Conservation (phyloP, 108 stramenopile species). For the Schizochytrium sp. region DNA sequence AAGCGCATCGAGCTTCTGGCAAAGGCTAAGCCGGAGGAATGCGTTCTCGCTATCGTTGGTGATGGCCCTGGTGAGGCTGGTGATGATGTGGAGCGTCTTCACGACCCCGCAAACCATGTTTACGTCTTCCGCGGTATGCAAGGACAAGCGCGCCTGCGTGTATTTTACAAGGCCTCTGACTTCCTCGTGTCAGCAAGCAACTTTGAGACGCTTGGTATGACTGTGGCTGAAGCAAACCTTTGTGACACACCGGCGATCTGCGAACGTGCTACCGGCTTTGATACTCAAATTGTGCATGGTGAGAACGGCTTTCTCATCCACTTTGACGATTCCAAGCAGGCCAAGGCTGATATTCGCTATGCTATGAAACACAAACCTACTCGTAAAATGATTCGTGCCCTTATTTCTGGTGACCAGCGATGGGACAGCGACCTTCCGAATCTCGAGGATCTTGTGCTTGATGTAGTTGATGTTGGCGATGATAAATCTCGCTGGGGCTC, state of each 20-base stretch:
- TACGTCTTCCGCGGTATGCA: constrained; percentile 48
- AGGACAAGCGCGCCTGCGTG: constrained; percentile 25
- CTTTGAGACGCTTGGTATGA: constrained; percentile 59
- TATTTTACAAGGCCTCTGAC: constrained; percentile 1
- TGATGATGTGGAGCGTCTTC: background rate
- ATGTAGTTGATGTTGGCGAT: constrained; percentile 10
- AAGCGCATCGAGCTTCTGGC: constrained; percentile 57
- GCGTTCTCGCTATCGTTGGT: constrained; percentile 56
- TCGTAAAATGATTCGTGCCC: background rate
- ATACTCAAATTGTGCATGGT: constrained; percentile 8
- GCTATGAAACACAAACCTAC: constrained; percentile 51
- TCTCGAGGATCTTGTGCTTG: constrained; percentile 50
- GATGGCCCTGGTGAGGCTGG: constrained; percentile 57
- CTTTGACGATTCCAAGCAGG: background rate
- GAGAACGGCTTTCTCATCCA: constrained; percentile 60
- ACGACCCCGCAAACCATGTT: constrained; percentile 11
- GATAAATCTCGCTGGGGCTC: constrained; percentile 44
- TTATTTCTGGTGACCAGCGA: background rate
- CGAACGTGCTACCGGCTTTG: constrained; percentile 49
- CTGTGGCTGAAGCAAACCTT: constrained; percentile 52
- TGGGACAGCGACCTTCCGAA: constrained; percentile 26
- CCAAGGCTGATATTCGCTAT: constrained; percentile 2
- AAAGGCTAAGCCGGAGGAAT: background rate
- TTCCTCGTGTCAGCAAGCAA: constrained; percentile 53
- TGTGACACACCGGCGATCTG: constrained; percentile 44